phyloP scores from a whole-genome alignment of 257 asterid species.

The Penstemon davidsonii region DNA sequence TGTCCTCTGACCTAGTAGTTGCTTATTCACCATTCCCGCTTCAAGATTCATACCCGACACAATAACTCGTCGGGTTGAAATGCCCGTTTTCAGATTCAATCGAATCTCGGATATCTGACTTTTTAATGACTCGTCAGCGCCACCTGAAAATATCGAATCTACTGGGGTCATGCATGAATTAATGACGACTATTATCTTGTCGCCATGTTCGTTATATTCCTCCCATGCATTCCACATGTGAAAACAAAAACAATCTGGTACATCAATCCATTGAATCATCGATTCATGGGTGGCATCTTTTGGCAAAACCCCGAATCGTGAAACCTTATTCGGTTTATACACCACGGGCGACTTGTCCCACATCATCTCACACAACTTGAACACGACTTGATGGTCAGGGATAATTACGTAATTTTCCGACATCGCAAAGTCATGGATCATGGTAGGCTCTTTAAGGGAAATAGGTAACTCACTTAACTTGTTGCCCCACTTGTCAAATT shows the following conservation, averaged over 20 bases:
- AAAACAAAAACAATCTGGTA: slow-evolving; percentile 51
- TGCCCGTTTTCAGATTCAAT: slow-evolving; percentile 36
- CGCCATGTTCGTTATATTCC: slow-evolving; percentile 35
- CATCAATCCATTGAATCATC: slow-evolving; percentile 51
- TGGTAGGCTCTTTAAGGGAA: slow-evolving; percentile 41
- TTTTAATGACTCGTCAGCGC: not conserved
- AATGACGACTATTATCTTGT: slow-evolving; percentile 34
- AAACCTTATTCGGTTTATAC: slow-evolving; percentile 39
- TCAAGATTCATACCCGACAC: slow-evolving; percentile 49
- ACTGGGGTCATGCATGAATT: slow-evolving; percentile 57
- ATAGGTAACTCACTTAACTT: slow-evolving; percentile 51
- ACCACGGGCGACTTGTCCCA: slow-evolving; percentile 50
- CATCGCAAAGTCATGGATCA: slow-evolving; percentile 65
- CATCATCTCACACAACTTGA: slow-evolving; percentile 56
- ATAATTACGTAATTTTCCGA: slow-evolving; percentile 56
- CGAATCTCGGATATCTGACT: slow-evolving; percentile 44
- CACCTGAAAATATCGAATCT: slow-evolving; percentile 34
- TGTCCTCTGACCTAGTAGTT: slow-evolving; percentile 37
- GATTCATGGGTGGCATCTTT: slow-evolving; percentile 39
- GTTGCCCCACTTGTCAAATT: slow-evolving; percentile 36
- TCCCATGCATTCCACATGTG: slow-evolving; percentile 77
- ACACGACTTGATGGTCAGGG: slow-evolving; percentile 64
- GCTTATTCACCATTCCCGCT: slow-evolving; percentile 53
- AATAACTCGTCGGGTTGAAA: slow-evolving; percentile 38
- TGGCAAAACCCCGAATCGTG: slow-evolving; percentile 47